These are phyloP conservation scores for Nectriaceae sp. DNA, from an alignment of 2,329 filamentous ascomycete genomes.

Conservation along the genomic window DNA sequence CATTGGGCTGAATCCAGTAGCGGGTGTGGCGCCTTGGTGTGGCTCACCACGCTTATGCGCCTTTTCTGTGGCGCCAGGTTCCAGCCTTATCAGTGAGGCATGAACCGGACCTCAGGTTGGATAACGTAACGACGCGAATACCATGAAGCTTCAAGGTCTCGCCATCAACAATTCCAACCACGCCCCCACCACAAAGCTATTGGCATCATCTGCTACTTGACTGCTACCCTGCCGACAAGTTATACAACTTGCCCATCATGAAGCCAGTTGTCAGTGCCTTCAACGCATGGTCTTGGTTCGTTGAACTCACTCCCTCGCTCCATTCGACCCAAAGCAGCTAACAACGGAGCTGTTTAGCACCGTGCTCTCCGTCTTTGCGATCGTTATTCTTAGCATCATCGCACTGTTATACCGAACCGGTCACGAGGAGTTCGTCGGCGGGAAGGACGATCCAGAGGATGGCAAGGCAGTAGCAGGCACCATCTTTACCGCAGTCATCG, in stretches of 20 bases:
- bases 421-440: conserved; percentile 83
- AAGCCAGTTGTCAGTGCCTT: conserved; percentile 91
- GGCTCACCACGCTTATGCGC: too few relatives aligned
- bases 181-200: conserved; percentile 4
- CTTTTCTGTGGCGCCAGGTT: too few relatives aligned
- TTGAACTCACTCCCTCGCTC: conserved; percentile 21
- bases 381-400: conserved; percentile 65
- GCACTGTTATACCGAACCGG: conserved; percentile 74
- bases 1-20: too few relatives aligned
- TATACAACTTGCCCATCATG: conserved; percentile 60
- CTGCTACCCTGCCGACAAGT: not conserved
- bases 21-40: too few relatives aligned
- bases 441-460: conserved; percentile 69
- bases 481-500: conserved; percentile 83
- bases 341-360: conserved; percentile 57
- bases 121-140: conserved; percentile 19
- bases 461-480: conserved; percentile 78
- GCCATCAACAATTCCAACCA: conserved; percentile 20
- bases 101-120: conserved; percentile 15
- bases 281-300: conserved; percentile 95
- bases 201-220: conserved; percentile 3
- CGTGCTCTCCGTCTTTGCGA: conserved; percentile 66
- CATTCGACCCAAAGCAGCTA: conserved; percentile 22
- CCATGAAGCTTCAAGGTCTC: conserved; percentile 20
- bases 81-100: conserved; percentile 31